These are phyloP conservation scores for Lycium ferocissimum DNA, from an alignment of 257 asterid genomes.

Conservation along the genomic window DNA sequence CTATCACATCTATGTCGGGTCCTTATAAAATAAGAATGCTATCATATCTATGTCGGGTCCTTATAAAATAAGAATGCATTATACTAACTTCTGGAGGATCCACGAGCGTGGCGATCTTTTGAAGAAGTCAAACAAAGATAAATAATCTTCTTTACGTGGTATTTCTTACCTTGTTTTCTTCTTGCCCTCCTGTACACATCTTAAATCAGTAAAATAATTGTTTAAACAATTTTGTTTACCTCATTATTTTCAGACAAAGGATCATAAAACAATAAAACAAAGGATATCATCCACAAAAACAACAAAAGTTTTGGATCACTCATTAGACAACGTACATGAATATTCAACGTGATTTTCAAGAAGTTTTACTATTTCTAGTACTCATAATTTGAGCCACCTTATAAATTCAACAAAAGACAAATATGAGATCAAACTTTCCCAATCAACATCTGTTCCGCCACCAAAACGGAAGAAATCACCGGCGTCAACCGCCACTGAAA, in stretches of 20 bases:
- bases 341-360: not conserved
- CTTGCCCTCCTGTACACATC: not conserved
- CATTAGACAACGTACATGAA: not conserved
- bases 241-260: conserved; percentile 29
- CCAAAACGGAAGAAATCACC: not conserved
- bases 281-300: conserved; percentile 33
- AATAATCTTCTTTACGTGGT: too few relatives aligned
- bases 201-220: not conserved
- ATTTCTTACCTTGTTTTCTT: too few relatives aligned
- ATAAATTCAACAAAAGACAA: conserved; percentile 15
- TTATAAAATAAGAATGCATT: too few relatives aligned
- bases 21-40: too few relatives aligned
- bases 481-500: not conserved
- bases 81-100: too few relatives aligned
- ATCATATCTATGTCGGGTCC: too few relatives aligned
- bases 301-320: conserved; percentile 31
- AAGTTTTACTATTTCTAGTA: conserved; percentile 1
- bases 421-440: not conserved
- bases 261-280: conserved; percentile 22
- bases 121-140: too few relatives aligned
- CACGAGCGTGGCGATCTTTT: too few relatives aligned
- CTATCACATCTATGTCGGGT: too few relatives aligned
- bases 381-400: not conserved
- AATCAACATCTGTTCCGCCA: conserved; percentile 37
- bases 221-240: not conserved